Base-by-base conservation (phyloP, 2,329 filamentous ascomycete species). In the Septoria linicola region DNA sequence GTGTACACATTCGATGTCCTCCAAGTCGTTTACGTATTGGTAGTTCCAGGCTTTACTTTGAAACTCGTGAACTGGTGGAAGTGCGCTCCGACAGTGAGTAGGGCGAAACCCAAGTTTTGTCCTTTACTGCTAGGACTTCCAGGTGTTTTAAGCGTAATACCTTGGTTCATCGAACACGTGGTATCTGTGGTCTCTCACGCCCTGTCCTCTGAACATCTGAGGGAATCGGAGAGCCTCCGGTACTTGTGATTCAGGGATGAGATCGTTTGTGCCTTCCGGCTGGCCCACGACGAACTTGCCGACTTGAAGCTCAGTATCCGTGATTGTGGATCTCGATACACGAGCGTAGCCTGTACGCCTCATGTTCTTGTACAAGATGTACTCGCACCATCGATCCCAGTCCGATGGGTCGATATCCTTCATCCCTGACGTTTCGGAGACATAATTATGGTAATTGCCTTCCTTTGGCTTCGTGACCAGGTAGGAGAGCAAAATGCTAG, bases 361-460 rank as follows among this genome's bases (percentile, higher is more conserved):
- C 56, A 99, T 73, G 10, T 84, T 84, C 77, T 96, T 96, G 78
- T 89, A 99, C 20, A 99, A 75, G 59, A 99, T 96, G 71, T 99
- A 99, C 75, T 99, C 92, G 75, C 93, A 99, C 93, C 93, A 99
- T 49, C 93, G 79, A 70, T 99, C 93, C 90, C 90, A 96, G 69
- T 99, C 93, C 2, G 78, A 84, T 0, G 85, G 81, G 66, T 99
- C 93, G 42, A 99, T 93, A 66, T 99, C 93, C 65, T 88, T 84
- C 93, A 99, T 99, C 8, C 90, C 89, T 52, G 88, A 95, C 51
- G 76, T 76, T 46, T 89, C 80, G 50, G 89, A 89, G 19, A 97
- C 93, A 63, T 95, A 97, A 0, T 85, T 96, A 69, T 97, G 92
- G 76, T 99, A 99, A 68, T 99, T 99, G 55, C 93, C 93, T 73